phyloP scores from a whole-genome alignment of 148 eudicot species.

The Mesembryanthemum crystallinum region DNA sequence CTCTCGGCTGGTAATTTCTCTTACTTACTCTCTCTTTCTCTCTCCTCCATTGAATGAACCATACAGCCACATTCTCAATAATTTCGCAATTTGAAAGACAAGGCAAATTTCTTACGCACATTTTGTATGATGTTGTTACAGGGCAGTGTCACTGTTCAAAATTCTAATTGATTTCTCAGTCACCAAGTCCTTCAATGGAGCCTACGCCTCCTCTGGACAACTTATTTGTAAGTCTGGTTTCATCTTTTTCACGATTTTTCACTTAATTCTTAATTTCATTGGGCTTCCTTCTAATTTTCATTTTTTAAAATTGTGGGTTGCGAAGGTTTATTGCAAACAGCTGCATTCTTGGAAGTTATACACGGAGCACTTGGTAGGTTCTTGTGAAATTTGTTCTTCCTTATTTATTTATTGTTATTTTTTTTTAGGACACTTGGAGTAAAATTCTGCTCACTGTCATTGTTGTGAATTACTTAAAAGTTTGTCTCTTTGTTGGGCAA shows the following conservation, averaged over 20 bases:
- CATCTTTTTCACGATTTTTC: background rate
- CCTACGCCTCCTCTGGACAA: conserved; percentile 66
- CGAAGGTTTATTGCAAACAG: conserved; percentile 63
- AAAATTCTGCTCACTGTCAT: too few relatives aligned
- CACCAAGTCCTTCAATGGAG: conserved; percentile 45
- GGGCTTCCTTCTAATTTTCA: background rate
- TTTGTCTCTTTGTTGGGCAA: too few relatives aligned
- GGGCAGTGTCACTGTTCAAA: conserved; percentile 52
- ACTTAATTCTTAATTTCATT: background rate
- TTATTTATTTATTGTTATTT: background rate
- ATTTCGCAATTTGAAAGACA: background rate
- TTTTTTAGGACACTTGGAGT: background rate
- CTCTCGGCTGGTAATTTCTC: conserved; percentile 62
- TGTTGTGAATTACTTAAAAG: too few relatives aligned
- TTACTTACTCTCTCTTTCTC: conserved; percentile 4
- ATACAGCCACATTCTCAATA: background rate
- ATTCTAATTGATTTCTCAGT: conserved; percentile 33
- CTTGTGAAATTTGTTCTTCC: background rate
- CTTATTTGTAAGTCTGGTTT: conserved; percentile 47
- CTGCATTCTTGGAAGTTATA: conserved; percentile 80
- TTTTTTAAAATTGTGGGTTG: background rate
- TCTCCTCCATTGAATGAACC: background rate
- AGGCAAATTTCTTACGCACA: background rate
- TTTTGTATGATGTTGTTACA: conserved; percentile 22
- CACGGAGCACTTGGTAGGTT: conserved; percentile 77